Conservation (phyloP, 306 rosid genomes). For the Cicer bijugum region DNA sequence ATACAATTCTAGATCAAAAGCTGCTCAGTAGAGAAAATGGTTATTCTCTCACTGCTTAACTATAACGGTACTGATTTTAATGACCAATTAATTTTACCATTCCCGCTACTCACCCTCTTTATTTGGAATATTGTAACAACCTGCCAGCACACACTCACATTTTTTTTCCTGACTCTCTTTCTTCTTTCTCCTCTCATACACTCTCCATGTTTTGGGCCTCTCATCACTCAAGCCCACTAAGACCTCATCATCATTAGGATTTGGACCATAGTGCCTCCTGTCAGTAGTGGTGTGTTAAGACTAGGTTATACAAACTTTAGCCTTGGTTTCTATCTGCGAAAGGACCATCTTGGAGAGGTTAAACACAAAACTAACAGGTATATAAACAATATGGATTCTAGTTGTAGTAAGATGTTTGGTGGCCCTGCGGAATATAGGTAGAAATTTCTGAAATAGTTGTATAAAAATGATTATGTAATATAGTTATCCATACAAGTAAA, state of each 20-base stretch:
- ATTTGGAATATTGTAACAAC: background rate
- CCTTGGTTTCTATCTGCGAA: conserved; percentile 10
- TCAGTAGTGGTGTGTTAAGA: background rate
- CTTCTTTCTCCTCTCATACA: background rate
- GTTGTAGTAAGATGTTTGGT: background rate
- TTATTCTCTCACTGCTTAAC: background rate
- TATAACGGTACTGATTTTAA: background rate
- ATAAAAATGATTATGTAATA: background rate
- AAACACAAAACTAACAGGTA: background rate
- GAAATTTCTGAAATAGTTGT: background rate
- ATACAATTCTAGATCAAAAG: background rate
- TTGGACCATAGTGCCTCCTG: background rate
- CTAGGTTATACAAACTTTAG: background rate
- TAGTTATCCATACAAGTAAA: background rate
- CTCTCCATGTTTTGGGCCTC: background rate
- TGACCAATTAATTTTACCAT: background rate
- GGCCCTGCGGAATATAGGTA: conserved; percentile 4
- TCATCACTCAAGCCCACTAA: background rate
- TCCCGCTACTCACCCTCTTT: background rate
- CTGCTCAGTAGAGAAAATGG: background rate
- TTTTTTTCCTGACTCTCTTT: background rate
- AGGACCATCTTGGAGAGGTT: conserved; percentile 2
- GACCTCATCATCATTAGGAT: background rate
- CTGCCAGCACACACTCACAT: background rate
- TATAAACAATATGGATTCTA: conserved; percentile 3